phyloP scores from a whole-genome alignment of 2,329 filamentous ascomycete genomes.

The Aspergillus alliaceus region DNA sequence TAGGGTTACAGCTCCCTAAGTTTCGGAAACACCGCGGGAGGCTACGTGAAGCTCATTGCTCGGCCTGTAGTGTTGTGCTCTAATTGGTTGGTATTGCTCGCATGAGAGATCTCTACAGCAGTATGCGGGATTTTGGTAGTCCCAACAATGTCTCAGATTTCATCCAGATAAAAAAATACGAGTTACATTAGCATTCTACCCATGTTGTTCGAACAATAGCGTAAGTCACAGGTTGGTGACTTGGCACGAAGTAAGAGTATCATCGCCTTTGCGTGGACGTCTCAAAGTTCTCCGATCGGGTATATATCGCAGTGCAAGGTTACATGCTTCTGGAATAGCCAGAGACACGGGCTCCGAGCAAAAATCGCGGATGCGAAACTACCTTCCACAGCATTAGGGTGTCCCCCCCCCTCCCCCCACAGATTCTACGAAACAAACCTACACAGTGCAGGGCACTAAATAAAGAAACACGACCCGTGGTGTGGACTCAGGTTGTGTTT shows the following conservation, averaged over 20 bases:
- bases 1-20: neutral
- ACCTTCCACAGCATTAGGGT: neutral
- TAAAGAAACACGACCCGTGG: neutral
- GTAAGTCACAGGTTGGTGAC: neutral
- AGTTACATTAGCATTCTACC: too few relatives aligned
- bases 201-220: too few relatives aligned
- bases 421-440: neutral
- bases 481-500: neutral
- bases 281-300: neutral
- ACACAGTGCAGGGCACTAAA: neutral
- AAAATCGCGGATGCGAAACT: neutral
- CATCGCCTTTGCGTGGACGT: neutral
- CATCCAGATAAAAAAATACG: too few relatives aligned
- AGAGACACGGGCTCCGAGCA: neutral
- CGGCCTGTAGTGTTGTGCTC: neutral
- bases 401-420: too few relatives aligned
- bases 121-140: neutral
- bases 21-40: neutral
- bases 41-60: neutral
- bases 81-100: neutral
- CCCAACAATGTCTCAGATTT: neutral
- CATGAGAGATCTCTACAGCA: neutral
- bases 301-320: neutral
- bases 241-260: neutral
- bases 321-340: neutral